These are phyloP conservation scores for Cladosporium oxysporum DNA, from an alignment of 2,329 filamentous ascomycete genomes.

Conservation along the genomic window DNA sequence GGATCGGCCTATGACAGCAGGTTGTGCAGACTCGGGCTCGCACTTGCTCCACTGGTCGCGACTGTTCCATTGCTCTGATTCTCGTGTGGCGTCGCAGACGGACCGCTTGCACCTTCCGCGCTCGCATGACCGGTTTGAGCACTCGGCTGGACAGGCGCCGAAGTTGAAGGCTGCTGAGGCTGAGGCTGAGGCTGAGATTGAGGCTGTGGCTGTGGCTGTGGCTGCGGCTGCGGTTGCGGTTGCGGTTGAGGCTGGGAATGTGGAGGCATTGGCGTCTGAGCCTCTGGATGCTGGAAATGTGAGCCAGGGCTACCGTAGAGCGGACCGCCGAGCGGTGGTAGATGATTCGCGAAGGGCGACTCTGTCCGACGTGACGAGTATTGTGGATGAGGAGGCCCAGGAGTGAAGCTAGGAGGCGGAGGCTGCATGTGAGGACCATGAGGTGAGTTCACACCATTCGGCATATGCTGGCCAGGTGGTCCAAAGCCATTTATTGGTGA, in stretches of 20 bases:
- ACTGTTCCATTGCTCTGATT: conserved; percentile 27
- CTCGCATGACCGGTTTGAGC: conserved; percentile 23
- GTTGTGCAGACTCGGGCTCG: conserved; percentile 51
- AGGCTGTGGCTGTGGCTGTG: neutral
- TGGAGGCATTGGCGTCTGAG: conserved; percentile 7
- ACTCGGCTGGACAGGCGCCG: conserved; percentile 18
- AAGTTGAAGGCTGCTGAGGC: conserved; percentile 6
- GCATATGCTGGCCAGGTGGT: conserved; percentile 30
- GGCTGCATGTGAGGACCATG: conserved; percentile 34
- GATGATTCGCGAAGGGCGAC: conserved; percentile 28
- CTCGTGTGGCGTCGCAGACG: conserved; percentile 31
- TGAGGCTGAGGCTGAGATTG: neutral
- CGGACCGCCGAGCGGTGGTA: conserved; percentile 35
- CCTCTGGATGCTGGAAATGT: conserved; percentile 18
- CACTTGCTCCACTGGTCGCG: conserved; percentile 40
- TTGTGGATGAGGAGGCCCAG: conserved; percentile 34
- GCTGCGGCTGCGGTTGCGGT: neutral
- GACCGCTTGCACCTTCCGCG: conserved; percentile 23
- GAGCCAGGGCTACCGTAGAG: conserved; percentile 27
- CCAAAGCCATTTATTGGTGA: conserved; percentile 22
- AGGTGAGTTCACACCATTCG: conserved; percentile 42
- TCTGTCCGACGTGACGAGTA: conserved; percentile 27
- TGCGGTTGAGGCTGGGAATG: neutral
- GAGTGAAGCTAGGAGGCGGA: conserved; percentile 41
- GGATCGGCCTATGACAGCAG: conserved; percentile 42